phyloP scores from a whole-genome alignment of 106 monocot genomes.

The Acorus calamus region DNA sequence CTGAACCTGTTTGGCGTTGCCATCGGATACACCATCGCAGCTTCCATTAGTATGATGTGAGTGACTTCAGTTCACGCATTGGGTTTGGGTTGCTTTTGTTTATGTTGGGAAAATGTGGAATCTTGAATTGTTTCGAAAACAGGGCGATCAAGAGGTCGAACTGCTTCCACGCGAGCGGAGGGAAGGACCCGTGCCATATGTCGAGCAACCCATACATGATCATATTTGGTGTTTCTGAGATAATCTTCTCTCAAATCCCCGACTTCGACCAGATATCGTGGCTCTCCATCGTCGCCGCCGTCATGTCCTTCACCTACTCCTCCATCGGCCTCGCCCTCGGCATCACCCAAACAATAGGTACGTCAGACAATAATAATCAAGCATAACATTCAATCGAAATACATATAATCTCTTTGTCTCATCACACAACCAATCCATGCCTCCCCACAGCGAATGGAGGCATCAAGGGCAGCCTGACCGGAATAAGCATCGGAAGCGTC shows the following conservation, averaged over 20 bases:
- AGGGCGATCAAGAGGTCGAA: conserved; percentile 30
- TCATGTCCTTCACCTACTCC: conserved; percentile 50
- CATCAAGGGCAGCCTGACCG: conserved; percentile 56
- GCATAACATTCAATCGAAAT: neutral
- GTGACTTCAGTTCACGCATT: neutral
- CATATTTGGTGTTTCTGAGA: conserved; percentile 22
- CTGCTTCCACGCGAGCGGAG: conserved; percentile 28
- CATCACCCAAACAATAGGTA: conserved; percentile 33
- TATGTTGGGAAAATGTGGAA: too few species aligned
- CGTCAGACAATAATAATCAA: neutral
- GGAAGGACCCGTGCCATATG: conserved; percentile 17
- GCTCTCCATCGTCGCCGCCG: conserved; percentile 38
- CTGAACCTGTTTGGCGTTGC: conserved; percentile 52
- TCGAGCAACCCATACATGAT: conserved; percentile 42
- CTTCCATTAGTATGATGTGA: conserved; percentile 78
- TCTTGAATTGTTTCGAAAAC: conserved; percentile 29
- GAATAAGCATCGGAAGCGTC: conserved; percentile 37
- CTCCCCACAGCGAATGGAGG: conserved; percentile 32
- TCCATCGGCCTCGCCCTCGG: conserved; percentile 37
- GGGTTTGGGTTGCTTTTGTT: too few species aligned
- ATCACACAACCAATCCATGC: neutral
- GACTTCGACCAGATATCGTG: conserved; percentile 40
- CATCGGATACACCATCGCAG: conserved; percentile 75
- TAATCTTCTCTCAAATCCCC: conserved; percentile 35
- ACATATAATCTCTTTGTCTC: neutral